These are phyloP conservation scores for Sporodiniella umbellata DNA, from an alignment of 371 early-diverging fungal species.

Conservation along the genomic window DNA sequence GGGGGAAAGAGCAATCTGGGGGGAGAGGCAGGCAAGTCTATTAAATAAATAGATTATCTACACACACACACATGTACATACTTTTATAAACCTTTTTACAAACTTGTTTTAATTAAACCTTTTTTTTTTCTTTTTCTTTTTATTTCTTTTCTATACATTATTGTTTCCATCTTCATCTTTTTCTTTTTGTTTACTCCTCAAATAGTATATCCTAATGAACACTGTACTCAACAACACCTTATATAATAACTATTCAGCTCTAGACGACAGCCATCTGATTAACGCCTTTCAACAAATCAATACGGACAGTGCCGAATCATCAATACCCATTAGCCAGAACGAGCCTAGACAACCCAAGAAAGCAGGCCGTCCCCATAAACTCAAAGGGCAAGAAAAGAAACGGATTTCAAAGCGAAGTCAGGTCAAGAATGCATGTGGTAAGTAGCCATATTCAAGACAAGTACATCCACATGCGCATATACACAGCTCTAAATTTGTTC, in stretches of 20 bases:
- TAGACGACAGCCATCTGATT: not conserved
- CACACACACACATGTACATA: not conserved
- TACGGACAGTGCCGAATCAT: not conserved
- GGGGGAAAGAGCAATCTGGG: not conserved
- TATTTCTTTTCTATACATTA: not conserved
- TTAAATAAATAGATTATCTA: not conserved
- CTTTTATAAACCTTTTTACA: not conserved
- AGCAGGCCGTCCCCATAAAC: not conserved
- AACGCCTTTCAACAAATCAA: not conserved
- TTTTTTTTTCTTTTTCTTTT: conserved; percentile 3
- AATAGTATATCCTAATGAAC: not conserved
- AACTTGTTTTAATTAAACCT: not conserved
- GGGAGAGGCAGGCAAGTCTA: not conserved
- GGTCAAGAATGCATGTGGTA: conserved; percentile 12
- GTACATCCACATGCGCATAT: no score
- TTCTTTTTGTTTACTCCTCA: not conserved
- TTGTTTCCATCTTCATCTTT: not conserved
- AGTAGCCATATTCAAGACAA: not conserved
- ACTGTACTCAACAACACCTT: no score
- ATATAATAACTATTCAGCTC: not conserved
- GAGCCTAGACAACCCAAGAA: conserved; percentile 32
- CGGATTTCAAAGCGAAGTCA: conserved; percentile 4
- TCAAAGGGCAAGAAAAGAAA: not conserved
- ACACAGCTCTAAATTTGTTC: no score
- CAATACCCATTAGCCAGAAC: conserved; percentile 8